Evolutionary conservation across 2,329 filamentous ascomycete genomes (phyloP).

Genomic region (Hymenoscyphus fructigenus): DNA sequence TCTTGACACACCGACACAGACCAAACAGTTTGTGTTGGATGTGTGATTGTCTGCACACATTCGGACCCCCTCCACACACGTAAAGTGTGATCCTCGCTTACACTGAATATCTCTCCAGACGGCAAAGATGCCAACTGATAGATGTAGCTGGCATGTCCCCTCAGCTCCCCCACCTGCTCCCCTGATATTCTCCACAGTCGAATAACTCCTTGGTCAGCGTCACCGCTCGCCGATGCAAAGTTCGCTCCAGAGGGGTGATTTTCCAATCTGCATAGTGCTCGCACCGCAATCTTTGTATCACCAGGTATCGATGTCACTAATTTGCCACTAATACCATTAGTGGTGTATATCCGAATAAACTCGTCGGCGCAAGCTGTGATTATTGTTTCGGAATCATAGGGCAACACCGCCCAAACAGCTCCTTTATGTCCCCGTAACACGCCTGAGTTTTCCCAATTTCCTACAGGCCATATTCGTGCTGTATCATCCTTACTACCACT

Average conservation of each 20-base stretch:
- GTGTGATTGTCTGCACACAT: constrained; percentile 93
- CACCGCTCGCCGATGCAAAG: constrained; percentile 94
- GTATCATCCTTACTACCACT: constrained; percentile 94
- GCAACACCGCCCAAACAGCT: constrained; percentile 89
- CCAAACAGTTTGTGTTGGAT: constrained; percentile 97
- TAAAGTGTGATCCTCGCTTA: constrained; percentile 91
- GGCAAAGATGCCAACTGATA: constrained; percentile 79
- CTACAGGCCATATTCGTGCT: constrained; percentile 82
- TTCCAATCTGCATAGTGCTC: constrained; percentile 76
- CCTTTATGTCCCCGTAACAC: constrained; percentile 74
- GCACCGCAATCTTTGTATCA: constrained; percentile 71
- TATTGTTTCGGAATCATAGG: constrained; percentile 75
- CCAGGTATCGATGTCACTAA: constrained; percentile 65
- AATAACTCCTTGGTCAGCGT: constrained; percentile 64
- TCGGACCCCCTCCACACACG: constrained; percentile 80
- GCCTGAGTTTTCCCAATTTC: constrained; percentile 76
- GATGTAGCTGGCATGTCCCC: constrained; percentile 92
- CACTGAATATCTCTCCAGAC: constrained; percentile 83
- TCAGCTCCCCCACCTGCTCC: constrained; percentile 70
- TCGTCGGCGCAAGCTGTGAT: constrained; percentile 94
- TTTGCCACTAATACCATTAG: constrained; percentile 57
- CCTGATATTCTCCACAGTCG: constrained; percentile 84
- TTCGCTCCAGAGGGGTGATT: constrained; percentile 79
- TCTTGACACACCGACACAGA: constrained; percentile 77
- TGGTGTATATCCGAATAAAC: constrained; percentile 78